Conservation (phyloP, 768 basidiomycete genomes). For the Termitomyces eurrhizus region DNA sequence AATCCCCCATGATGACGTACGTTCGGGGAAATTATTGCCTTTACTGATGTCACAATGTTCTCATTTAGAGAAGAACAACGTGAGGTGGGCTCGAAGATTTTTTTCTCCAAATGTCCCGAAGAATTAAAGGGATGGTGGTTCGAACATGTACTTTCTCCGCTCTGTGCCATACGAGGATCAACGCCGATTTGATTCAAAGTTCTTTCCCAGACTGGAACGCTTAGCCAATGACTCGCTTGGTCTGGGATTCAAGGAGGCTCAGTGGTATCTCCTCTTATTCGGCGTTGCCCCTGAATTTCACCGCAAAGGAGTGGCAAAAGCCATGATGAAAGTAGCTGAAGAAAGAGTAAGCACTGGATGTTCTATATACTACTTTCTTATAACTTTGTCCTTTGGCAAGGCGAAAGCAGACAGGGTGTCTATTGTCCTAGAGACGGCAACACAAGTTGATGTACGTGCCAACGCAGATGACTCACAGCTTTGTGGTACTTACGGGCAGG, state of each 20-base stretch:
- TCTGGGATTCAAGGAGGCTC: conserved; percentile 15
- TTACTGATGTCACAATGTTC: neutral
- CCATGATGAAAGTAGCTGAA: conserved; percentile 22
- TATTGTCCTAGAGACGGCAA: conserved; percentile 25
- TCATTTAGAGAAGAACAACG: conserved; percentile 22
- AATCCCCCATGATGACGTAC: conserved; percentile 20
- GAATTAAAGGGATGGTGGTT: conserved; percentile 25
- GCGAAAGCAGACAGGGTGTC: conserved; percentile 16
- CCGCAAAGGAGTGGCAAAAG: conserved; percentile 27
- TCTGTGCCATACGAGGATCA: neutral
- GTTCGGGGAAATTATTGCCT: neutral
- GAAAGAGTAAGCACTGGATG: conserved; percentile 14
- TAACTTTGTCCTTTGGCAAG: conserved; percentile 5
- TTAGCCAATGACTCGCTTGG: conserved; percentile 18
- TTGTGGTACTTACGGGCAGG: neutral
- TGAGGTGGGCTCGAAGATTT: conserved; percentile 23
- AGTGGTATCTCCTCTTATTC: conserved; percentile 28
- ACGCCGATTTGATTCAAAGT: conserved; percentile 10
- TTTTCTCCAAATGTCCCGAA: conserved; percentile 17
- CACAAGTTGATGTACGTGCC: conserved; percentile 24
- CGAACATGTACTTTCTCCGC: conserved; percentile 18
- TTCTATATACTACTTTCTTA: too few species aligned
- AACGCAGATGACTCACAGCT: neutral
- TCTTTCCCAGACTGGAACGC: conserved; percentile 17
- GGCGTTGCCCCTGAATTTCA: conserved; percentile 25